Percentiles rank a stretch among this genome's conserved stretches.
phyloP scores from a whole-genome alignment of 2,329 filamentous ascomycete genomes.

The Fusarium lyarnte region DNA sequence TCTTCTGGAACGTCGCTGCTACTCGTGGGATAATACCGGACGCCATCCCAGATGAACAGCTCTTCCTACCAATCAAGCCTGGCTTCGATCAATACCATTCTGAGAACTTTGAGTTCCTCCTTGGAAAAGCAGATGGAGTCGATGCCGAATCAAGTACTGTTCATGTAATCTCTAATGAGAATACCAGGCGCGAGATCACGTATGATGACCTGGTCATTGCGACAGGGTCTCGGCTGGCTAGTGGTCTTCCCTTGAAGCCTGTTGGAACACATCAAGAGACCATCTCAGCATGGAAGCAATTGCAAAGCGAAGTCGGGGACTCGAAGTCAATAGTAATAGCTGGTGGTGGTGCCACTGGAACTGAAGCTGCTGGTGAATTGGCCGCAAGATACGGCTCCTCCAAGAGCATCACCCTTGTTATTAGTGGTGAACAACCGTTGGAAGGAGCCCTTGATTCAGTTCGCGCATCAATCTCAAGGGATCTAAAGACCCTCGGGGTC shows the following conservation, averaged over 20 bases:
- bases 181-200: constrained; percentile 45
- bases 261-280: constrained; percentile 56
- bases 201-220: constrained; percentile 65
- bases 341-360: constrained; percentile 51
- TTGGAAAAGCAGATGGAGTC: constrained; percentile 56
- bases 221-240: constrained; percentile 59
- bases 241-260: constrained; percentile 58
- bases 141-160: constrained; percentile 49
- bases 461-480: constrained; percentile 39
- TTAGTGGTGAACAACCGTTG: constrained; percentile 34
- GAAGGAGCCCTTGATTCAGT: constrained; percentile 43
- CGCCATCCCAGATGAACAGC: constrained; percentile 56
- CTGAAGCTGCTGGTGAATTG: constrained; percentile 52
- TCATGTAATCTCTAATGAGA: constrained; percentile 47
- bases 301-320: constrained; percentile 37
- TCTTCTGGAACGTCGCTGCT: constrained; percentile 66
- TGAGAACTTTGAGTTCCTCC: constrained; percentile 58
- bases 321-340: constrained; percentile 50
- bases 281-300: constrained; percentile 47
- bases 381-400: constrained; percentile 44
- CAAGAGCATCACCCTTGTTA: constrained; percentile 43
- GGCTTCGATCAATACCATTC: constrained; percentile 58
- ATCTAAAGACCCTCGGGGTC: constrained; percentile 43
- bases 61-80: constrained; percentile 57
- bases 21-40: constrained; percentile 64